Base-by-base conservation (phyloP, 1,284 basidiomycete species). In the Somion occarium region DNA sequence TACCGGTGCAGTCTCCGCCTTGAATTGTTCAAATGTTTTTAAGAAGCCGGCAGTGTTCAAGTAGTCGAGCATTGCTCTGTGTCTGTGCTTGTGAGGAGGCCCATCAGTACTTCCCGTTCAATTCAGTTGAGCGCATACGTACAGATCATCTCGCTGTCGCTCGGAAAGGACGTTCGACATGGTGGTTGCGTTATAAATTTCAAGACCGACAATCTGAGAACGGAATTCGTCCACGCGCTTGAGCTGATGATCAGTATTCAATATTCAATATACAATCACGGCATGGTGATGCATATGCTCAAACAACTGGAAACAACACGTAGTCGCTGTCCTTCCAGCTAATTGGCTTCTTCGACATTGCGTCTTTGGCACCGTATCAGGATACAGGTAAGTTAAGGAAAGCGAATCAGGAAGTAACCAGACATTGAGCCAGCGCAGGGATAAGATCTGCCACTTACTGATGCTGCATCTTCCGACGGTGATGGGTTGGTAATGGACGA, bases 401-500 rank as follows among this genome's bases (percentile, higher is more conserved):
- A 67, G 71, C 13, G 69, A 68, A 34, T 69, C 66, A 20, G 70
- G 73, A n/a, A 62, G 60, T 55, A 2, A 73, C 65, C 15, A 94
- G 71, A 64, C 94, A 88, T 41, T 82, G 78, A 53, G 89, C 78
- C 70, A 92, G 82, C 0, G 85, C 81, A 1, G 92, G 92, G 64
- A 95, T 95, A 23, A 97, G 66, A 94, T 82, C 66, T 93, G 91
- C 88, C 91, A 94, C 74, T 71, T 56, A 83, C 79, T 18, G 83
- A 81, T 54, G 82, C 79, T 47, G 74, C 72, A 18, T 62, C 62
- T 9, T 54, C 53, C 7, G 39, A 37, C 5, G 50, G 20, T 9
- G 60, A 57, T 26, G n/a, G n/a, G n/a, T n/a, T n/a, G n/a, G n/a
- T n/a, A n/a, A n/a, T n/a, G 49, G 46, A 22, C 43, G 27, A 12